A percentile compares a stretch with the other conserved stretches of the same genome.
phyloP scores from a whole-genome alignment of 139 green algal genomes.

The Chlamydomonas sphaeroides region DNA sequence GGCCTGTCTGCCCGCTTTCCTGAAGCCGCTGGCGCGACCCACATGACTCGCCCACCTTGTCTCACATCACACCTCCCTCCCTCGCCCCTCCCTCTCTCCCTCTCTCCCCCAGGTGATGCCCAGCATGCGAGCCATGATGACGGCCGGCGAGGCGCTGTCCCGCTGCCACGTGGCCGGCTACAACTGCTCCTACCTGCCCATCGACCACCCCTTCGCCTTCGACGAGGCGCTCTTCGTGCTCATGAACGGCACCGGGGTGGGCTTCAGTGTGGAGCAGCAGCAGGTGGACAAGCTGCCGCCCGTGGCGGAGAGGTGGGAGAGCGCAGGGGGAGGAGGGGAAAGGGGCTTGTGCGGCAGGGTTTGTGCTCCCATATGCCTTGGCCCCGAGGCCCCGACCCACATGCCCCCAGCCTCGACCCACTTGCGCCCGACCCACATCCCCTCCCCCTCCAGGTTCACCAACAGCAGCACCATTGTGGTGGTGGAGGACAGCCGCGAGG shows the following conservation, averaged over 20 bases:
- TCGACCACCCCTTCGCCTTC: slow-evolving; percentile 72
- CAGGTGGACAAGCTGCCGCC: slow-evolving; percentile 48
- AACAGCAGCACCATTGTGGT: slow-evolving; percentile 43
- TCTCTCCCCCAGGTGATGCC: slow-evolving; percentile 61
- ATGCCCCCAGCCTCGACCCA: too few relatives aligned
- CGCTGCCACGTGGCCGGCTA: slow-evolving; percentile 64
- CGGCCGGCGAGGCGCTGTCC: slow-evolving; percentile 49
- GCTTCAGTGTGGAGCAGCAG: slow-evolving; percentile 52
- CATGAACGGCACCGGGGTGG: slow-evolving; percentile 53
- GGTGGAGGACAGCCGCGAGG: slow-evolving; percentile 57
- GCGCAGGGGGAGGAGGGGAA: background rate
- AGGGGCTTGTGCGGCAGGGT: background rate
- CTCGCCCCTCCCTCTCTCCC: too few relatives aligned
- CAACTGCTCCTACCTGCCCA: slow-evolving; percentile 90
- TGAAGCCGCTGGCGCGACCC: too few relatives aligned
- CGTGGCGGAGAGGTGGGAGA: slow-evolving; percentile 47
- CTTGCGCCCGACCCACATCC: too few relatives aligned
- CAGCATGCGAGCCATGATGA: slow-evolving; percentile 58
- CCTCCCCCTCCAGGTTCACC: slow-evolving; percentile 9
- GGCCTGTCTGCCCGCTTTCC: too few relatives aligned
- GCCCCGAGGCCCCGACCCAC: background rate
- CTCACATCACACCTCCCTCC: too few relatives aligned
- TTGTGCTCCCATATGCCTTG: too few relatives aligned
- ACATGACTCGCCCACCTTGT: too few relatives aligned
- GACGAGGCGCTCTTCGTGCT: slow-evolving; percentile 52